Base-by-base conservation (phyloP, 345 rosid genomes). In the Salix koriyanagi region DNA sequence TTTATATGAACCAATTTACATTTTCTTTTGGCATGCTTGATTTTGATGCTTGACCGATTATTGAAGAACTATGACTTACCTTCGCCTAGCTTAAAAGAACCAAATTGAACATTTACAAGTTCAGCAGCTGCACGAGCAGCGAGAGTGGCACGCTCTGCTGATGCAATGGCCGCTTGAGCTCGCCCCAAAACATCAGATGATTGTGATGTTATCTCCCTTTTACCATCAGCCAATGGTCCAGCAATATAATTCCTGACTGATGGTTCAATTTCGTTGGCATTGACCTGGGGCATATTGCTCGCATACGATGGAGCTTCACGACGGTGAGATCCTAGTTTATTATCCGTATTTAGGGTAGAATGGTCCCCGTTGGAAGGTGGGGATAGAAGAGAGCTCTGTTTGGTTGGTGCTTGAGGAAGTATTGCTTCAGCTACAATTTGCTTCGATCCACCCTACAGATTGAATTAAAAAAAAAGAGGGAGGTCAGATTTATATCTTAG, bases 81-180 rank as follows among this genome's bases (percentile, higher is more conserved):
- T 73, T 80, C 85, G 69, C 83, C 86, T 58, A 78, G 68, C 77
- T 87, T 88, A 76, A 60, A 50, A 7, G 83, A 74, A 74, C 82
- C 81, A 66, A 84, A 89, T 25, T 88, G 75, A 65, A 80, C 87
- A 81, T 89, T 90, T 58, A 83, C 97, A 54, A 95, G 89, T 56
- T 84, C 88, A 10, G 92, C 97, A 71, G 99, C 97, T 60, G 99
- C 90, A 74, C 89, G 99, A 44, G 99, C 99, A 67, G 93, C 84
- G 21, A 92, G 90, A 23, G 90, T 77, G 74, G 97, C 99, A 26
- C 89, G 91, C 39, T 93, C 96, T 4, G 97, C 99, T 58, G 82
- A 83, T 67, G 97, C 92, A 83, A 95, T 84, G 70, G 97, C 99
- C 42, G 86, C 94, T 71, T 84, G 90, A 81, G 97, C 99, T 86